A percentile compares a stretch with the other conserved stretches of the same genome.
Evolutionary conservation across 176 grass and related monocot species (phyloP).

Genomic region (Oryza meyeriana): DNA sequence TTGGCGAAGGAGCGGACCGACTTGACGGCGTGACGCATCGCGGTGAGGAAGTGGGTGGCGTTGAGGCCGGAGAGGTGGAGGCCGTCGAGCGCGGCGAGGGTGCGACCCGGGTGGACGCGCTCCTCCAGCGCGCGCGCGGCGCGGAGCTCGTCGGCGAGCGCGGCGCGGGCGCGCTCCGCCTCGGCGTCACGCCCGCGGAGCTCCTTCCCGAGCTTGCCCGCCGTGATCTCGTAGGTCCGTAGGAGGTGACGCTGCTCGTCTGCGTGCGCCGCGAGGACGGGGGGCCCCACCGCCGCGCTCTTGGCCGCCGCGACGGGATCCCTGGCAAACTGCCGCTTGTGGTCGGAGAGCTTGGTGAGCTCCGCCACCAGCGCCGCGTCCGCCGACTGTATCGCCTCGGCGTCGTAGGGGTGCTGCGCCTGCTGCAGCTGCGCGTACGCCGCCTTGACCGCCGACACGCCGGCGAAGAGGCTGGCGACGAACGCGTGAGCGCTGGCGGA

Average conservation of each 20-base stretch:
- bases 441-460: constrained; percentile 79
- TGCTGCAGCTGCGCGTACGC: constrained; percentile 80
- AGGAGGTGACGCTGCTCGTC: constrained; percentile 50
- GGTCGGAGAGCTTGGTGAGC: constrained; percentile 59
- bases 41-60: constrained; percentile 71
- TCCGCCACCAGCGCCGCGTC: constrained; percentile 65
- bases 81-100: constrained; percentile 49
- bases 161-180: constrained; percentile 23
- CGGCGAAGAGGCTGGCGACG: constrained; percentile 58
- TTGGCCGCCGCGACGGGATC: not conserved
- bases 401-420: constrained; percentile 72
- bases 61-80: constrained; percentile 76
- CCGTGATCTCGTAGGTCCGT: constrained; percentile 69
- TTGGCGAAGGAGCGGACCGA: constrained; percentile 53
- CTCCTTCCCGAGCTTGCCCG: constrained; percentile 60
- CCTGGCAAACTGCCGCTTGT: constrained; percentile 49
- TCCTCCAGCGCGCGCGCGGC: constrained; percentile 39
- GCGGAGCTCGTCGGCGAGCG: constrained; percentile 33
- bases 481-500: constrained; percentile 46
- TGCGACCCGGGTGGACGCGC: constrained; percentile 38
- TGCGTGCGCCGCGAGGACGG: not conserved
- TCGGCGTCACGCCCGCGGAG: constrained; percentile 53
- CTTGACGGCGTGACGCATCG: constrained; percentile 42
- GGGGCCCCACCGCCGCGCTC: not conserved
- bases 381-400: constrained; percentile 51